Conservation (phyloP, 1,284 basidiomycete species). For the Stygiomarasmius scandens region DNA sequence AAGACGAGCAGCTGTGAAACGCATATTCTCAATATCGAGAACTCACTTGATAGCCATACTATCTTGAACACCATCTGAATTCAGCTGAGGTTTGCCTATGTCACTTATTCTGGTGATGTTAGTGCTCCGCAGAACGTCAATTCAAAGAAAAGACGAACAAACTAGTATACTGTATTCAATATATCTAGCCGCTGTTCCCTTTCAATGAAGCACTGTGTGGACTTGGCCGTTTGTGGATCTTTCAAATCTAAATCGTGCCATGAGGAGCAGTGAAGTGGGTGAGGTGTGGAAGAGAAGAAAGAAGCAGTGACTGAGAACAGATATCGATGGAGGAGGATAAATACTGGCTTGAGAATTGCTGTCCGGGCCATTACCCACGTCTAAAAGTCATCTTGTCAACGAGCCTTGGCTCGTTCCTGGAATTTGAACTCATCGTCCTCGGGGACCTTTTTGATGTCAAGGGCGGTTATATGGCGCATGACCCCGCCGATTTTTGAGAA, state of each 20-base stretch:
- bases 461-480: no score
- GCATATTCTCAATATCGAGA: not conserved
- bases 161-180: not conserved
- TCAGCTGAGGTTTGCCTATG: not conserved
- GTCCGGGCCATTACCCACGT: no score
- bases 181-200: not conserved
- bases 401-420: slow-evolving; percentile 75
- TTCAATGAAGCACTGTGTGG: not conserved
- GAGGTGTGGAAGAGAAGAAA: no score
- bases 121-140: not conserved
- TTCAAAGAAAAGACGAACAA: not conserved
- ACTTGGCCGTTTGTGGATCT: not conserved
- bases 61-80: not conserved
- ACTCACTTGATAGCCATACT: not conserved
- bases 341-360: no score
- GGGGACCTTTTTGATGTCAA: no score
- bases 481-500: no score
- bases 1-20: no score
- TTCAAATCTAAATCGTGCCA: not conserved
- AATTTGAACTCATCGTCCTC: slow-evolving; percentile 68
- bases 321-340: no score
- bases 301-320: no score
- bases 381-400: no score
- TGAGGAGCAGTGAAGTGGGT: no score
- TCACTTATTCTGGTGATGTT: slow-evolving; percentile 5